Evolutionary conservation across 768 basidiomycete genomes (phyloP), one percentile per base, ranked within the genome.

Genomic region (Hydnomerulius pinastri): DNA sequence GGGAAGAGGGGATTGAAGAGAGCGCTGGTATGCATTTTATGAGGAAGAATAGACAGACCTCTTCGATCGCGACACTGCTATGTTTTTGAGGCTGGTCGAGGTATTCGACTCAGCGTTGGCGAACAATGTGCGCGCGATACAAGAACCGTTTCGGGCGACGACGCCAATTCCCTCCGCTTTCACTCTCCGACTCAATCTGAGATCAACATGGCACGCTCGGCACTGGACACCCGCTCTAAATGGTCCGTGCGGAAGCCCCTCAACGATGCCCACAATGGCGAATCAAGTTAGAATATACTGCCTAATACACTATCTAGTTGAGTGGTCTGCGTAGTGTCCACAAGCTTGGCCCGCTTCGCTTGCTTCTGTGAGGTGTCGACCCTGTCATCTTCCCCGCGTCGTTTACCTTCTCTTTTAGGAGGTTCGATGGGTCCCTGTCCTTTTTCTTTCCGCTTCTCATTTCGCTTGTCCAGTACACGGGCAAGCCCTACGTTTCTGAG

Each of bases 401-500:
- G 65, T 55, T 58, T 50, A 18, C 33, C 47, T 33, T 52, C 57
- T 32, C 54, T 56, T 51, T 58, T 65, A 10, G 61, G 63, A 32
- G 50, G 46, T 20, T 67, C 60, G 18, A 63, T 6, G 3, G 82
- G 72, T 10, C 76, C 79, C 55, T 81, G 77, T 4, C 81, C 82
- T 55, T 74, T 80, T 64, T 80, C 77, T 51, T 70, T 77, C 63
- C 84, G 83, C 64, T 79, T 81, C 59, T 83, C 79, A 27, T 77
- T 82, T n/a, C 90, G 84, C 64, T 90, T 93, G 56, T 89, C 86
- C 58, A 93, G 67, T 35, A 95, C 84, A 10, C 87, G 82, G 2
- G 94, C 95, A 15, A 94, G 81, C 64, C 98, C 96, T 24, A 99
- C 97, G 53, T 97, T 95, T 66, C 81, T 83, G 46, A 98, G 80